Percentiles rank a stretch among this genome's conserved stretches.
phyloP scores from a whole-genome alignment of 129 eudicot species.

The Centaurea solstitialis region DNA sequence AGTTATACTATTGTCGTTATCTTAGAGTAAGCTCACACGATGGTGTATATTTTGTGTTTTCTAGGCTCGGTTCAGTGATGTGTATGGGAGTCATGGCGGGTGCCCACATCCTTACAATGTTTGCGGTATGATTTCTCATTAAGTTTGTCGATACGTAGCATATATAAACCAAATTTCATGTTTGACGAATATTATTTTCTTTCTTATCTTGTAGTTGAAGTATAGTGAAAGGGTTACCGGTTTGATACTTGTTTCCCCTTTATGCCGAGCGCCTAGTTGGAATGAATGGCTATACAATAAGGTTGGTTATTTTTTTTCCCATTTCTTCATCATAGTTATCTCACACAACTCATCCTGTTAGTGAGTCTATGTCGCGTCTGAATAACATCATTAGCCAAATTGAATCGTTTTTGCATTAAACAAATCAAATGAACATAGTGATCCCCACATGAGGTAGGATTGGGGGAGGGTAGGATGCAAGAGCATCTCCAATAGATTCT shows the following conservation, averaged over 20 bases:
- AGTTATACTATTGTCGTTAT: neutral
- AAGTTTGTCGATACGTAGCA: neutral
- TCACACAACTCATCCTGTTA: neutral
- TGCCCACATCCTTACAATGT: constrained; percentile 81
- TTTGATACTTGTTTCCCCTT: constrained; percentile 89
- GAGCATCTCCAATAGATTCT: too few species aligned
- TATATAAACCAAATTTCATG: neutral
- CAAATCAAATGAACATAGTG: neutral
- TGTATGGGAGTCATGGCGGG: constrained; percentile 98
- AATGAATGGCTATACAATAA: constrained; percentile 91
- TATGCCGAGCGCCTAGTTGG: constrained; percentile 93
- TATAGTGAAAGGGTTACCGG: constrained; percentile 83
- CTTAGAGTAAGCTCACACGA: neutral
- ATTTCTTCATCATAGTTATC: neutral
- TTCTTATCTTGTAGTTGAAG: constrained; percentile 54
- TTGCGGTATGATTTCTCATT: constrained; percentile 60
- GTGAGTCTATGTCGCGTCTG: neutral
- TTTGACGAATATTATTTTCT: neutral
- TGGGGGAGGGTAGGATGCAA: too few species aligned
- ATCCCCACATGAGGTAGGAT: neutral
- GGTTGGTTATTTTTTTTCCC: constrained; percentile 33
- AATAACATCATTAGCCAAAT: neutral
- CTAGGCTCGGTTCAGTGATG: constrained; percentile 97
- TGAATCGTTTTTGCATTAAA: neutral
- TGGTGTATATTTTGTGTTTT: constrained; percentile 7